Evolutionary conservation across 2,329 filamentous ascomycete species (phyloP).

Genomic region (Trichophyton simii): DNA sequence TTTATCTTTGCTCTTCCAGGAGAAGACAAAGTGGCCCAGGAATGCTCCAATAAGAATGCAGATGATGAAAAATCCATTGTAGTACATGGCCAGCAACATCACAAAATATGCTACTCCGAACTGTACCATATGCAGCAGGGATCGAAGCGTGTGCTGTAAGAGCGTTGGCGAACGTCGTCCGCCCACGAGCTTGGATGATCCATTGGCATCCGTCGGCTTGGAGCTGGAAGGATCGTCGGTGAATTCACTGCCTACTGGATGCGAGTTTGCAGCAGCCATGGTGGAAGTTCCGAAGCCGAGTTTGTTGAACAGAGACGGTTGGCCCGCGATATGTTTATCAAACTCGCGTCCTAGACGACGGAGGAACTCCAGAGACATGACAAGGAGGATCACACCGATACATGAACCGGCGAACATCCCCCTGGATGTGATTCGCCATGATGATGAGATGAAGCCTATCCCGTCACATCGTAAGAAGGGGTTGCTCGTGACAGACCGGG

Average conservation of each 20-base stretch:
- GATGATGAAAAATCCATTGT: slow-evolving; percentile 64
- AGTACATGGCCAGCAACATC: slow-evolving; percentile 58
- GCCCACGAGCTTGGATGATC: not conserved
- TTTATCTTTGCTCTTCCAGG: slow-evolving; percentile 44
- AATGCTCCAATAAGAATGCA: slow-evolving; percentile 68
- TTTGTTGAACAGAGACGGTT: slow-evolving; percentile 28
- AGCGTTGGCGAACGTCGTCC: slow-evolving; percentile 42
- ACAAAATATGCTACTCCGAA: slow-evolving; percentile 67
- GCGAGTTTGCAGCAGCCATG: not conserved
- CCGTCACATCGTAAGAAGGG: not conserved
- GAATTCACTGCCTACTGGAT: not conserved
- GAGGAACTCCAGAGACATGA: slow-evolving; percentile 58
- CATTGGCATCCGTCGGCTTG: not conserved
- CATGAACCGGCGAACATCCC: slow-evolving; percentile 70
- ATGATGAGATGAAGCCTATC: slow-evolving; percentile 51
- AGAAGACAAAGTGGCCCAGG: slow-evolving; percentile 59
- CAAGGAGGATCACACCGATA: slow-evolving; percentile 64
- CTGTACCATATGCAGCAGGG: slow-evolving; percentile 55
- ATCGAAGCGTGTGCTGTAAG: slow-evolving; percentile 53
- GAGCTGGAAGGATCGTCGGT: not conserved
- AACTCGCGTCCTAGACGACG: slow-evolving; percentile 60
- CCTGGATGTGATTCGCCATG: slow-evolving; percentile 57
- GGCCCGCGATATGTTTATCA: slow-evolving; percentile 51
- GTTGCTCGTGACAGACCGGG: not conserved
- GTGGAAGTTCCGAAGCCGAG: slow-evolving; percentile 6